A percentile compares a stretch with the other conserved stretches of the same genome.
These are phyloP conservation scores for Gymnopus androsaceus DNA, from an alignment of 1,284 basidiomycete species.

Conservation along the genomic window DNA sequence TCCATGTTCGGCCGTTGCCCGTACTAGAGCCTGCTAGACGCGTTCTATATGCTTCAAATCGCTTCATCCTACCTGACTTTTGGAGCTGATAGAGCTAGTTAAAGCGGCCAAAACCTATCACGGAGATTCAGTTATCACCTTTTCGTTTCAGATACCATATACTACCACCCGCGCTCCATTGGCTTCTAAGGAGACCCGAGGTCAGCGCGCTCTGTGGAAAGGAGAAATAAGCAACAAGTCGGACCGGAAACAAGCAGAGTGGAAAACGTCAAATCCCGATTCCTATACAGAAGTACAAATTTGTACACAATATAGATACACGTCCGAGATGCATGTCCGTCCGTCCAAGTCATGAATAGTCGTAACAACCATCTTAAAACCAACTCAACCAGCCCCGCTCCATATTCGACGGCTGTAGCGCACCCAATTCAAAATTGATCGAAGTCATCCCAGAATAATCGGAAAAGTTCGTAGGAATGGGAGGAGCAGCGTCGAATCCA, in stretches of 20 bases:
- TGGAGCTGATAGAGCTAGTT: background rate
- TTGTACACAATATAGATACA: background rate
- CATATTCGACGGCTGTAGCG: conserved; percentile 38
- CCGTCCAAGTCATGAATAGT: background rate
- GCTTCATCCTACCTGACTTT: background rate
- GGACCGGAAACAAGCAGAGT: too few relatives aligned
- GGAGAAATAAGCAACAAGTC: too few relatives aligned
- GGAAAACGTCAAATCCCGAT: background rate
- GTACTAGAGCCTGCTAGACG: background rate
- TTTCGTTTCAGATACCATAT: too few relatives aligned
- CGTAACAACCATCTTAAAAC: conserved; percentile 32
- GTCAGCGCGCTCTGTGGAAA: background rate
- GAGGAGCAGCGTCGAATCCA: conserved; percentile 8
- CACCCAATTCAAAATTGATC: conserved; percentile 47
- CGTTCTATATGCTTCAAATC: background rate
- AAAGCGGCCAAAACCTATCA: background rate
- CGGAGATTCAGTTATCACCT: conserved; percentile 2
- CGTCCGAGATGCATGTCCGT: background rate
- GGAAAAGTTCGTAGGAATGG: background rate
- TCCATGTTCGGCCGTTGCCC: background rate
- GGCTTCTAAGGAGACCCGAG: background rate
- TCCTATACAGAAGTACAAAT: background rate
- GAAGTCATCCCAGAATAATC: conserved; percentile 34
- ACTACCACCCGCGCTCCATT: background rate
- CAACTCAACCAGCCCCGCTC: conserved; percentile 49